These are phyloP conservation scores for Cutaneotrichosporon sp. DNA, from an alignment of 1,284 basidiomycete genomes.

Conservation along the genomic window DNA sequence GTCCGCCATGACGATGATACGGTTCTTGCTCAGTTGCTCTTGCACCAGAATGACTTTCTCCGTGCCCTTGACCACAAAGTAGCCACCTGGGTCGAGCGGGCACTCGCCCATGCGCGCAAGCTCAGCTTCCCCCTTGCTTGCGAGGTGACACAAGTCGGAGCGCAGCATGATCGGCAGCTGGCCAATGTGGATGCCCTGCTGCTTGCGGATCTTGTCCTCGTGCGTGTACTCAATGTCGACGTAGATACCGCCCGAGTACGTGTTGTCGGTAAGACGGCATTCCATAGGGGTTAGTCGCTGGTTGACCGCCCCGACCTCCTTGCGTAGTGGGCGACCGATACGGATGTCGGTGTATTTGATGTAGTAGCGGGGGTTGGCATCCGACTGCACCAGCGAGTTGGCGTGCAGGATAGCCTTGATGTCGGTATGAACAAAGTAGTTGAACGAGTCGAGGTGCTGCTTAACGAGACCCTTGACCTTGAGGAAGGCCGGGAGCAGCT, in stretches of 20 bases:
- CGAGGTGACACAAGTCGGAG: slow-evolving; percentile 89
- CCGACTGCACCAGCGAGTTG: slow-evolving; percentile 89
- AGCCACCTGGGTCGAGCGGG: slow-evolving; percentile 96
- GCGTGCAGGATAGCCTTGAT: slow-evolving; percentile 95
- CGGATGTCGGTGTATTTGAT: slow-evolving; percentile 95
- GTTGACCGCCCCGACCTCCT: slow-evolving; percentile 64
- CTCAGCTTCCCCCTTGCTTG: slow-evolving; percentile 72
- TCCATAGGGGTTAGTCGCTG: slow-evolving; percentile 92
- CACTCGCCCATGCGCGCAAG: slow-evolving; percentile 94
- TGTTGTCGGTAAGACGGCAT: slow-evolving; percentile 93
- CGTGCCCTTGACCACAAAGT: slow-evolving; percentile 98
- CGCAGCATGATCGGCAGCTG: slow-evolving; percentile 95
- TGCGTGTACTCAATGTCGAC: slow-evolving; percentile 96
- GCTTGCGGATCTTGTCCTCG: slow-evolving; percentile 82
- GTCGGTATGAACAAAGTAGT: slow-evolving; percentile 97
- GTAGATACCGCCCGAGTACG: slow-evolving; percentile 89
- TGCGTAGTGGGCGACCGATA: slow-evolving; percentile 85
- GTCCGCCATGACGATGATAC: slow-evolving; percentile 97
- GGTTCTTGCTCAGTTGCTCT: slow-evolving; percentile 98
- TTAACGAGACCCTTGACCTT: slow-evolving; percentile 98
- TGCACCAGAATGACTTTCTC: slow-evolving; percentile 99
- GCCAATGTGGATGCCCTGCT: slow-evolving; percentile 84
- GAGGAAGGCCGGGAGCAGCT: slow-evolving; percentile 87
- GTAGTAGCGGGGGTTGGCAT: slow-evolving; percentile 96
- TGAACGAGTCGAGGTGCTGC: slow-evolving; percentile 99